Evolutionary conservation across 2,329 filamentous ascomycete species (phyloP).

Genomic region (Xylaria arbuscula): DNA sequence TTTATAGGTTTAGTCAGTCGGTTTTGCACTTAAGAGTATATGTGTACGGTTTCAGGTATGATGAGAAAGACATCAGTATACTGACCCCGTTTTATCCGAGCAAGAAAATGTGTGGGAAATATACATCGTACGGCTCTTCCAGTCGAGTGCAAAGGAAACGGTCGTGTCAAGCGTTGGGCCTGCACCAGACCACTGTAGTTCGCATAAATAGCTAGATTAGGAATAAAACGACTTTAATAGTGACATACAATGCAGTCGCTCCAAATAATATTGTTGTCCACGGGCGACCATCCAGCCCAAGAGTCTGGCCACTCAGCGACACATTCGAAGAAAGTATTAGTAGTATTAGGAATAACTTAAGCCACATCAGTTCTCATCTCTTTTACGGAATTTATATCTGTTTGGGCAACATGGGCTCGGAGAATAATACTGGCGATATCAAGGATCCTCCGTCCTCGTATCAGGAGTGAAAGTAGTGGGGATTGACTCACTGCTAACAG

Average conservation of each 20-base stretch:
- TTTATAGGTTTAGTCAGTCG: background rate
- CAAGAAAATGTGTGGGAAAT: slow-evolving; percentile 52
- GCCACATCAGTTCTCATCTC: background rate
- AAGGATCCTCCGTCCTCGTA: slow-evolving; percentile 34
- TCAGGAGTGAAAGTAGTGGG: background rate
- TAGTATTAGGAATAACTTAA: slow-evolving; percentile 42
- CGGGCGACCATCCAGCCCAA: slow-evolving; percentile 49
- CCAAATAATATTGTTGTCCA: slow-evolving; percentile 50
- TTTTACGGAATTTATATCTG: too few relatives aligned
- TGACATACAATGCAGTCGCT: slow-evolving; percentile 49
- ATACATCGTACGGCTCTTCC: slow-evolving; percentile 50
- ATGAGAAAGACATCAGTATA: background rate
- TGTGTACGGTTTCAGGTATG: background rate
- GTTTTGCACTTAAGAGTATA: background rate
- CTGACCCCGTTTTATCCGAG: slow-evolving; percentile 47
- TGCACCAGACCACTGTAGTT: slow-evolving; percentile 47
- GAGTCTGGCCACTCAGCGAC: slow-evolving; percentile 51
- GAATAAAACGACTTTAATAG: too few relatives aligned
- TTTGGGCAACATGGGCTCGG: too few relatives aligned
- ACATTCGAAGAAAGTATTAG: slow-evolving; percentile 51
- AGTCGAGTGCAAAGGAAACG: slow-evolving; percentile 51
- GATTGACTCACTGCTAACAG: slow-evolving; percentile 30
- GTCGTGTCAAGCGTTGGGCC: slow-evolving; percentile 48
- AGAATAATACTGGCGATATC: background rate
- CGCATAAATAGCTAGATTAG: too few relatives aligned